Base-by-base conservation (phyloP, 495 filamentous ascomycete genomes). In the Penicillium daleae region DNA sequence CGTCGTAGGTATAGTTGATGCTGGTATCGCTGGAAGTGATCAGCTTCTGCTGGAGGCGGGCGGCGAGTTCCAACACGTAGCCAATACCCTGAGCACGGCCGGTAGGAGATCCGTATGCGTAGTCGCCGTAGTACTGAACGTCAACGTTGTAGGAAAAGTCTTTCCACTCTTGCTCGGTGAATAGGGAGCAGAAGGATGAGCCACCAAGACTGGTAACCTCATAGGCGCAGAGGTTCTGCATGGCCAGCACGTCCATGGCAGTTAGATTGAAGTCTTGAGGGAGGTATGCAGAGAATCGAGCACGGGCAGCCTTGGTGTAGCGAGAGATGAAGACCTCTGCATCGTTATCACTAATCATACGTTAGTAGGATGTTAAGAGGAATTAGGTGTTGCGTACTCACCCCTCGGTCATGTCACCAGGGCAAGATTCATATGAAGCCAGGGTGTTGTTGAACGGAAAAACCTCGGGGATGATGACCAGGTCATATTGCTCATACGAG, bases 71-170 rank as follows among this genome's bases (percentile, higher is more conserved):
- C 54, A 86, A 74, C 13, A 88, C 82, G 60, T 86, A 90, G 39
- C 86, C 87, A 44, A 88, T 83, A 1, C 86, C 87, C 26, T 86
- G 78, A 12, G 87, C 88, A 8, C 87, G 78, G 27, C 85, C 87
- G 6, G 79, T 81, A 1, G 86, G 83, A 3, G 85, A 86, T n/a
- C 83, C 84, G 66, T 84, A 88, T 60, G 73, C 82, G 51, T 79
- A 77, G 61, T 82, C 75, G 46, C 86, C 85, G 56, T 84, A 82
- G 74, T 87, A 91, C 32, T 74, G 71, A 31, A 90, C 71, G 61
- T 90, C 88, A 33, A 86, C 64, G 26, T 78, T 75, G 70, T 86
- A 86, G 46, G 80, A 82, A 61, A 81, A 86, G 61, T 76, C 82
- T 33, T 76, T 68, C 83, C 83, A 86, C 68, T 86, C 83, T 44